These are phyloP conservation scores for Atalantia buxifolia DNA, from an alignment of 345 rosid genomes.

Conservation along the genomic window DNA sequence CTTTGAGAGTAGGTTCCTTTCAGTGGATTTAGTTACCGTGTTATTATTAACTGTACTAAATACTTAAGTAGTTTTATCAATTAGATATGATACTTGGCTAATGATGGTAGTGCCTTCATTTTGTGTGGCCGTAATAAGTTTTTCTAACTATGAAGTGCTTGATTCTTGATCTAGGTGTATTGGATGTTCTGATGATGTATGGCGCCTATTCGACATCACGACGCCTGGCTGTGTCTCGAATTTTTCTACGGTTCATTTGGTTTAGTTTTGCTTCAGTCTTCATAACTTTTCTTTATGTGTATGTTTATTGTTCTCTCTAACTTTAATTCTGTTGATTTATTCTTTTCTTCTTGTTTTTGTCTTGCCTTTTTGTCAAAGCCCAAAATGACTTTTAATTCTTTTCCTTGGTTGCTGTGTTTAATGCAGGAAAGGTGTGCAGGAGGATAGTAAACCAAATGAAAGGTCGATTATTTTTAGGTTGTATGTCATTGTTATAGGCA, in stretches of 20 bases:
- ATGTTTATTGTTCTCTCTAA: conserved; percentile 31
- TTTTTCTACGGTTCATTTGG: conserved; percentile 86
- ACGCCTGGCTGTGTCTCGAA: conserved; percentile 74
- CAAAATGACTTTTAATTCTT: neutral
- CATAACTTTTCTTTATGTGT: conserved; percentile 88
- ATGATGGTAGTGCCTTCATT: neutral
- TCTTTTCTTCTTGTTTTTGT: conserved; percentile 12
- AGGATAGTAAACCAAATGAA: conserved; percentile 39
- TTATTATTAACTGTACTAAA: neutral
- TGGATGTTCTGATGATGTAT: conserved; percentile 92
- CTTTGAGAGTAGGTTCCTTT: conserved; percentile 59
- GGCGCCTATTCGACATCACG: conserved; percentile 94
- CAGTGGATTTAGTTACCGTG: neutral
- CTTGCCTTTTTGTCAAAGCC: neutral
- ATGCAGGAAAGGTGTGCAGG: conserved; percentile 75
- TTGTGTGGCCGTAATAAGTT: neutral
- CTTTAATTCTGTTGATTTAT: neutral
- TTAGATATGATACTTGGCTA: conserved; percentile 1
- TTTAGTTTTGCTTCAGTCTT: conserved; percentile 67
- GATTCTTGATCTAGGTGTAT: conserved; percentile 52
- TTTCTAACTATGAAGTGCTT: conserved; percentile 17
- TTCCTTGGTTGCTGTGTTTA: conserved; percentile 8
- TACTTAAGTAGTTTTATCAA: neutral
- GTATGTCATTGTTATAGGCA: conserved; percentile 69
- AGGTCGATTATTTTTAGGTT: conserved; percentile 49